Evolutionary conservation across 495 filamentous ascomycete species (phyloP).

Genomic region (Aspergillus wentii): DNA sequence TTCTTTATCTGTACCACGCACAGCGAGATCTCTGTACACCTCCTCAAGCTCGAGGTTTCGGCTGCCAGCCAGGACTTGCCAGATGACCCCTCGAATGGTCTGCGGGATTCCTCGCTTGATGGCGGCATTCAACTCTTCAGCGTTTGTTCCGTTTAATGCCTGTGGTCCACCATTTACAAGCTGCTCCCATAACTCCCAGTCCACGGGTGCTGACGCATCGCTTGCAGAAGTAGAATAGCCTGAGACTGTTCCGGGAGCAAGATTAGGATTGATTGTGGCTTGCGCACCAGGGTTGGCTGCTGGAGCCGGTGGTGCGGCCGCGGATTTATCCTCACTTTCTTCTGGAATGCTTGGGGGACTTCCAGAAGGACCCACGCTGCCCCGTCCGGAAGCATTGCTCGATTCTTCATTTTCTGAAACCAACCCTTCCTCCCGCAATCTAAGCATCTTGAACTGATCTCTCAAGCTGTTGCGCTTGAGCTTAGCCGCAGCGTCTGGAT

Average conservation of each 20-base stretch:
- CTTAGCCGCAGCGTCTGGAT: conserved; percentile 47
- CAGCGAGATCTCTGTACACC: conserved; percentile 79
- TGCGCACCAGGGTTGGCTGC: conserved; percentile 43
- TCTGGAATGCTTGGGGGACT: conserved; percentile 52
- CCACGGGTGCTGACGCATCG: conserved; percentile 64
- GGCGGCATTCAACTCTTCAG: conserved; percentile 82
- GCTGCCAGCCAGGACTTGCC: conserved; percentile 94
- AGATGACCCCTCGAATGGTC: conserved; percentile 92
- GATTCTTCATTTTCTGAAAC: conserved; percentile 39
- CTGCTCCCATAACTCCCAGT: conserved; percentile 97
- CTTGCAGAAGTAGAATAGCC: conserved; percentile 64
- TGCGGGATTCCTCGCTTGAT: conserved; percentile 92
- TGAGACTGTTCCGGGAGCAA: conserved; percentile 79
- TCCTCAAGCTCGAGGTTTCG: conserved; percentile 84
- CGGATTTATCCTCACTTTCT: conserved; percentile 45
- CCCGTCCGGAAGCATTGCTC: conserved; percentile 31
- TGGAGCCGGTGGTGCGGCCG: conserved; percentile 40
- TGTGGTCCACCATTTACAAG: conserved; percentile 91
- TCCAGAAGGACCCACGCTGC: conserved; percentile 44
- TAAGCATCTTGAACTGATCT: conserved; percentile 80
- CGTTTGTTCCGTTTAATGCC: conserved; percentile 75
- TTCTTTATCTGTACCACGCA: conserved; percentile 75
- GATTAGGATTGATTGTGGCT: conserved; percentile 49
- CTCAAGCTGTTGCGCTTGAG: conserved; percentile 65
- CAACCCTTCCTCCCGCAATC: conserved; percentile 73